Conservation (phyloP, 129 eudicot species). For the Escallonia rubra region DNA sequence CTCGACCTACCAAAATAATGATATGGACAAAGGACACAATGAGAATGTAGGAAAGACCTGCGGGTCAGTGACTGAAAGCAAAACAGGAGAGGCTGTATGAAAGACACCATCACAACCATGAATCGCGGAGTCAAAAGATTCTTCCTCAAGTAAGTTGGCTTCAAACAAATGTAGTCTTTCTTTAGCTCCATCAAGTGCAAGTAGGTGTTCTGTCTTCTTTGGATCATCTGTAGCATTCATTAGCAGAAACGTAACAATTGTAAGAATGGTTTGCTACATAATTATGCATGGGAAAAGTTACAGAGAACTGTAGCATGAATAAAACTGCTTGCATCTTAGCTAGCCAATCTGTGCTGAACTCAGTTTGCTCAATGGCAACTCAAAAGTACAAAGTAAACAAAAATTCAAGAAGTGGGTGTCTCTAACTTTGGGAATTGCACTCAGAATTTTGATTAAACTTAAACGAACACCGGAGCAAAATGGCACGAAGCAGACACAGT, state of each 20-base stretch:
- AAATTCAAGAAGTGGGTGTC: too few species aligned
- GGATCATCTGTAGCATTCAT: conserved; percentile 16
- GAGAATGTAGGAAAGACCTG: neutral
- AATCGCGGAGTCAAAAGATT: conserved; percentile 6
- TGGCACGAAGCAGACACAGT: too few species aligned
- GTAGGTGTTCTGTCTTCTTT: conserved; percentile 6
- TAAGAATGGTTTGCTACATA: neutral
- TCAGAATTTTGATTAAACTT: too few species aligned
- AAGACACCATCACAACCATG: conserved; percentile 6
- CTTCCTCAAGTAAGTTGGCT: conserved; percentile 15
- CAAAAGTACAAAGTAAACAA: too few species aligned
- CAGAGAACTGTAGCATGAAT: neutral
- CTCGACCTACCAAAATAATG: too few species aligned
- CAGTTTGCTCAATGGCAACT: too few species aligned
- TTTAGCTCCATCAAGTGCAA: conserved; percentile 3
- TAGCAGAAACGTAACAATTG: neutral
- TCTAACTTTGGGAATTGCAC: too few species aligned
- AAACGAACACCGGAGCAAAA: too few species aligned
- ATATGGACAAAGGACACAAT: neutral
- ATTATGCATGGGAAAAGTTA: neutral
- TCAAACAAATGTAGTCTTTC: conserved; percentile 8
- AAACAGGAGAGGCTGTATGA: conserved; percentile 9
- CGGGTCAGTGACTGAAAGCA: neutral
- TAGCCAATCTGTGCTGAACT: too few species aligned
- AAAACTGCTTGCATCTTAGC: too few species aligned